Evolutionary conservation across 2,329 filamentous ascomycete species (phyloP).

Genomic region (Monilinia vaccinii-corymbosi): DNA sequence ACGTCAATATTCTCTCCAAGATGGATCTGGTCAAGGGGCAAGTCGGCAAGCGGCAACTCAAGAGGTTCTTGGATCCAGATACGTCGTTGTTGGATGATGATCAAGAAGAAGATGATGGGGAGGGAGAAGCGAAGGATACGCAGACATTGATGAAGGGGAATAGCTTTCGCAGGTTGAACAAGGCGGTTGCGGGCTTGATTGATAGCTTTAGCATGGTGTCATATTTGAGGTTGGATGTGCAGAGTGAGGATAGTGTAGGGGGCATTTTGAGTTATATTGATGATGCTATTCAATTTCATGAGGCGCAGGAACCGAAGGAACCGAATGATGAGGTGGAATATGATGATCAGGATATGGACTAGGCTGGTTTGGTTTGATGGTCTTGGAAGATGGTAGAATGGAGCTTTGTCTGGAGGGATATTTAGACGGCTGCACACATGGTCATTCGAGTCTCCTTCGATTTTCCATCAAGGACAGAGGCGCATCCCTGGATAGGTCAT

Average conservation of each 20-base stretch:
- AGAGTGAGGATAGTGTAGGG: constrained; percentile 85
- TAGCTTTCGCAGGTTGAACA: constrained; percentile 75
- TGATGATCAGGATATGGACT: constrained; percentile 33
- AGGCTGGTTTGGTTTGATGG: background rate
- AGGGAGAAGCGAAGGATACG: constrained; percentile 49
- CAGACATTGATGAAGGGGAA: constrained; percentile 70
- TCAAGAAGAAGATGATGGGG: constrained; percentile 37
- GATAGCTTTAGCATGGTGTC: constrained; percentile 98
- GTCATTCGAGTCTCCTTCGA: background rate
- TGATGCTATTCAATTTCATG: constrained; percentile 86
- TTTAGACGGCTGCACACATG: background rate
- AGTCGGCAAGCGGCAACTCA: constrained; percentile 77
- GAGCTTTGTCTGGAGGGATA: no score
- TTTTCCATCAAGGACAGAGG: background rate
- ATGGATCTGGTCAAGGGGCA: constrained; percentile 95
- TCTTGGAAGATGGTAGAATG: background rate
- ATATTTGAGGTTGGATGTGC: constrained; percentile 80
- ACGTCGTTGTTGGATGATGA: constrained; percentile 59
- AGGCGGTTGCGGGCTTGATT: constrained; percentile 81
- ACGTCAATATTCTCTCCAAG: constrained; percentile 93
- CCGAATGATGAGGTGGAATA: constrained; percentile 54
- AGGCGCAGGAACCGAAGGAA: constrained; percentile 85
- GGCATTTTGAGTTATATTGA: constrained; percentile 86
- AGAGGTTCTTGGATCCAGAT: constrained; percentile 84
- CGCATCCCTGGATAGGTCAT: constrained; percentile 4